Percentiles rank a stretch among this genome's conserved stretches.
Conservation (phyloP, 2,329 filamentous ascomycete genomes). For the Chalaropsis thielavioides region DNA sequence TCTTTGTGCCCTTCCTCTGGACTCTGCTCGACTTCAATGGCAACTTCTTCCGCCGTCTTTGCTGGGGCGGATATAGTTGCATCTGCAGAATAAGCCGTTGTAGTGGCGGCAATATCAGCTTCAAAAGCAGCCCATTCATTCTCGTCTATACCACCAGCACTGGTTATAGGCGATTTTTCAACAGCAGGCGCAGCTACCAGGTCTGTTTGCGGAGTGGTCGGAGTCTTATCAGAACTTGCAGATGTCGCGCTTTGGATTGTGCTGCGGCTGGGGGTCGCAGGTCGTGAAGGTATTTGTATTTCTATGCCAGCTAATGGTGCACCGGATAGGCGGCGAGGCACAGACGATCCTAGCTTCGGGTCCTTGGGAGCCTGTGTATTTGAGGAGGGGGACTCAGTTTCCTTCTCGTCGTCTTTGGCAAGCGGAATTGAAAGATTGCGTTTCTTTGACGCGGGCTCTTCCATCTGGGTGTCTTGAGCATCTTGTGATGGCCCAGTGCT, state of each 20-base stretch:
- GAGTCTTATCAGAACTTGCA: slow-evolving; percentile 17
- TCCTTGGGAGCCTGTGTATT: background rate
- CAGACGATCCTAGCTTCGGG: background rate
- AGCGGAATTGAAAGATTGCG: slow-evolving; percentile 3
- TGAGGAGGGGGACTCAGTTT: background rate
- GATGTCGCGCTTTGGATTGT: slow-evolving; percentile 18
- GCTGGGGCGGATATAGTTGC: slow-evolving; percentile 56
- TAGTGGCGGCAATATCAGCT: slow-evolving; percentile 52
- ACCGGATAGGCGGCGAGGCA: slow-evolving; percentile 32
- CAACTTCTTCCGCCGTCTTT: slow-evolving; percentile 48
- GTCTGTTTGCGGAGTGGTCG: slow-evolving; percentile 13
- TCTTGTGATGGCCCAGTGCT: slow-evolving; percentile 21
- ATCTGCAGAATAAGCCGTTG: slow-evolving; percentile 26
- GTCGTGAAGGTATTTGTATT: slow-evolving; percentile 48
- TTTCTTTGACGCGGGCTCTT: background rate
- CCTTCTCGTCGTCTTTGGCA: background rate
- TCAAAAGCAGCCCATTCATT: slow-evolving; percentile 80
- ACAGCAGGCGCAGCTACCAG: background rate
- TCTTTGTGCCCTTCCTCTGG: slow-evolving; percentile 37
- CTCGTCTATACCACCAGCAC: slow-evolving; percentile 40
- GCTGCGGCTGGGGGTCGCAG: slow-evolving; percentile 39
- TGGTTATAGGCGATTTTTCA: slow-evolving; percentile 1
- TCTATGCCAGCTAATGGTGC: slow-evolving; percentile 43
- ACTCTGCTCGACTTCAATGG: slow-evolving; percentile 39
- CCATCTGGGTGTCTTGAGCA: background rate